Base-by-base conservation (phyloP, 2,329 filamentous ascomycete species). In the Exophiala dermatitidis region DNA sequence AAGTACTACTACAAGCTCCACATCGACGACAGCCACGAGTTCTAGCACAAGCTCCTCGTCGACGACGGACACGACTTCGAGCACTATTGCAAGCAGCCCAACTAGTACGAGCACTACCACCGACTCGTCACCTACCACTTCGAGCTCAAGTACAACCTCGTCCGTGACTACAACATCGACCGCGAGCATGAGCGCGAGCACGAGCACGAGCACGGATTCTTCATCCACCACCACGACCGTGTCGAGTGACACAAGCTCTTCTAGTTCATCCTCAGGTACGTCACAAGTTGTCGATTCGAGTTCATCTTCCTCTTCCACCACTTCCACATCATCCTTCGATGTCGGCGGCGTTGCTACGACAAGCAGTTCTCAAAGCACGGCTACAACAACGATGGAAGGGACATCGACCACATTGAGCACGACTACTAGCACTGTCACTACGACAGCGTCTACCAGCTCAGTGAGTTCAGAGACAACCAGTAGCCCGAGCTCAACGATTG, bases 221-320 rank as follows among this genome's bases (percentile, higher is more conserved):
- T 31, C 41, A 12, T 31, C 42, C 12, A 26, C 37, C 4, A 50
- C 52, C 12, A 34, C 44, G 38, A 50, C 30, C 26, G 32, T 34
- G 8, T 29, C 42, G 8, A 47, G 28, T 19, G 48, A 7, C 28
- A 30, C 38, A 3, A 46, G 37, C 46, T 32, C 28, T 37, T 34
- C 32, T 45, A 34, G 33, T 41, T 47, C 48, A 33, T 31, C 50
- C 37, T 37, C 40, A 36, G 46, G 46, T 45, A 46, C 34, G 37
- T 38, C 33, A 12, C 33, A 37, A 34, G 36, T 9, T 32, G 28
- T 40, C 32, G 41, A 10, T 49, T 41, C 37, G 7, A 33, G 34
- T 49, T 41, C 46, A 19, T 49, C 46, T 41, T 4, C 46, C 6
- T 29, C 19, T 40, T 41, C 46, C 31, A 41, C 34, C 46, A 41